Conservation (phyloP, 2,329 filamentous ascomycete species). For the Neopestalotiopsis sp. region DNA sequence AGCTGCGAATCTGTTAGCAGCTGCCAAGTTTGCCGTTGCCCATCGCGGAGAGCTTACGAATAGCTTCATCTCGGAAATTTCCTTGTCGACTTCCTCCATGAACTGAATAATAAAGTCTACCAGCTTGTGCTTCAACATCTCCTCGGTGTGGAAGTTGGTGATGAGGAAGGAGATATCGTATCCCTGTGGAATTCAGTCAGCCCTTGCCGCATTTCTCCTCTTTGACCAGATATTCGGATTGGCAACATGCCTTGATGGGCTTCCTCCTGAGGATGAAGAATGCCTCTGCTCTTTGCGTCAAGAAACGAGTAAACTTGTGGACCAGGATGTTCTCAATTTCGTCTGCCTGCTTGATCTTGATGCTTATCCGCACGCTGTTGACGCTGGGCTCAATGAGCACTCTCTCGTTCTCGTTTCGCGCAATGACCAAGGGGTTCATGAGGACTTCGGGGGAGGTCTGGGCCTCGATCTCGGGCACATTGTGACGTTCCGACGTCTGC, state of each 20-base stretch:
- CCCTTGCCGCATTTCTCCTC: not conserved
- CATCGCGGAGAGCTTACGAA: constrained; percentile 69
- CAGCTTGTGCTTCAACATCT: constrained; percentile 98
- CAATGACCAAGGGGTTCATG: constrained; percentile 86
- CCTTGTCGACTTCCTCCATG: constrained; percentile 99
- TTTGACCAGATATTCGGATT: not conserved
- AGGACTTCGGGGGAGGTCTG: constrained; percentile 91
- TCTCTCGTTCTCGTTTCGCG: constrained; percentile 95
- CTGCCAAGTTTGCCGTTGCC: not conserved
- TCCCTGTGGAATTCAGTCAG: constrained; percentile 59
- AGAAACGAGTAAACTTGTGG: constrained; percentile 96
- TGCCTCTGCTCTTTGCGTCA: constrained; percentile 93
- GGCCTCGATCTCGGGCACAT: constrained; percentile 97
- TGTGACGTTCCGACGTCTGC: constrained; percentile 94
- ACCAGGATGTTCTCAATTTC: constrained; percentile 98
- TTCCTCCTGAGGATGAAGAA: constrained; percentile 97
- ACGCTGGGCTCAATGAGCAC: constrained; percentile 96
- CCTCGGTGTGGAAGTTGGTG: constrained; percentile 98
- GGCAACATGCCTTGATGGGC: constrained; percentile 77
- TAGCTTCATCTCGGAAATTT: constrained; percentile 99
- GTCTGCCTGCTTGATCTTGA: constrained; percentile 99
- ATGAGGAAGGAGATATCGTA: constrained; percentile 99
- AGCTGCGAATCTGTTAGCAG: constrained; percentile 62
- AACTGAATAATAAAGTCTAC: constrained; percentile 99
- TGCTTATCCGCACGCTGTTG: constrained; percentile 96